phyloP scores from a whole-genome alignment of 441 rosid genomes.

The Macaranga tanarius region DNA sequence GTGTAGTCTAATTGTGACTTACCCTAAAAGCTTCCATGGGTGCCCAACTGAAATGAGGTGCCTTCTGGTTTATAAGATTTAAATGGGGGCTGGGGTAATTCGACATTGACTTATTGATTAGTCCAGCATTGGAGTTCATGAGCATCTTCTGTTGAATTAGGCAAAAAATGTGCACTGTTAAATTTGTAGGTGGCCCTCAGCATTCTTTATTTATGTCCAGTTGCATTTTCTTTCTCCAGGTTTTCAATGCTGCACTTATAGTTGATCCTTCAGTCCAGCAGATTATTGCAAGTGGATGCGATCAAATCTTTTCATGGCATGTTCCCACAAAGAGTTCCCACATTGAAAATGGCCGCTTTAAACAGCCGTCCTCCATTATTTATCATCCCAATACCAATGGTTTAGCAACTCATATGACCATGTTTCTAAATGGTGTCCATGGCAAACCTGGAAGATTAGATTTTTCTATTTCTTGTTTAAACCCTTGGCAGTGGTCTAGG shows the following conservation, averaged over 20 bases:
- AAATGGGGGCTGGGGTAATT: neutral
- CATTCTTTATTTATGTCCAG: neutral
- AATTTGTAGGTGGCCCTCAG: neutral
- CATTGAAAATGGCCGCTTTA: slow-evolving; percentile 19
- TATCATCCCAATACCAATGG: slow-evolving; percentile 23
- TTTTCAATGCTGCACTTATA: slow-evolving; percentile 74
- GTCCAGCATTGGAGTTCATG: neutral
- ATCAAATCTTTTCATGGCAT: slow-evolving; percentile 45
- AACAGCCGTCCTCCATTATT: slow-evolving; percentile 18
- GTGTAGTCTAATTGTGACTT: neutral
- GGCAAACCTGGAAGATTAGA: slow-evolving; percentile 23
- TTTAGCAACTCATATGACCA: slow-evolving; percentile 16
- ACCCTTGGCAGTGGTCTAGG: slow-evolving; percentile 68
- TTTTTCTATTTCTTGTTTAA: slow-evolving; percentile 54
- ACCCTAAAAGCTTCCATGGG: neutral
- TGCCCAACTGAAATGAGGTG: neutral
- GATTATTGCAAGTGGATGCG: slow-evolving; percentile 63
- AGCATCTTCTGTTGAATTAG: neutral
- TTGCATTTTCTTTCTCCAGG: slow-evolving; percentile 36
- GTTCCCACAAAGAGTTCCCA: slow-evolving; percentile 19
- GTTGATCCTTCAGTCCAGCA: slow-evolving; percentile 63
- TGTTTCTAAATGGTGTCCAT: slow-evolving; percentile 31
- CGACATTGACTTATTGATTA: neutral
- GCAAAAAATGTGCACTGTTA: neutral
- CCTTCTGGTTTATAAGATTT: neutral